phyloP scores from a whole-genome alignment of 352 stramenopile genomes.

The Pythium brassicae region DNA sequence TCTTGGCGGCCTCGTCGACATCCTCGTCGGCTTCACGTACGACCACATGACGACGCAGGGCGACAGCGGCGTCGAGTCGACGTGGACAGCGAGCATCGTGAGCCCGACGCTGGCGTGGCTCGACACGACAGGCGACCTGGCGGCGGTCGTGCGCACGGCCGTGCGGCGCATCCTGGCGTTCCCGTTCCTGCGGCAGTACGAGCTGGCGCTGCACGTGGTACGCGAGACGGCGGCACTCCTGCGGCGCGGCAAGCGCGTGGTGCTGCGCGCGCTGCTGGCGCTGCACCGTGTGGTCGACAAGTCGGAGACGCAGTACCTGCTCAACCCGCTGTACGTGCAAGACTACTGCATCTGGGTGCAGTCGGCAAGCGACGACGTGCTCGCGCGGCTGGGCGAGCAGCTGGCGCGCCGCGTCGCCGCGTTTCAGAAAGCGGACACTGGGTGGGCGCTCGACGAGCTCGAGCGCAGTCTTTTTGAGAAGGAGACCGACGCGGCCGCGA shows the following conservation, averaged over 20 bases:
- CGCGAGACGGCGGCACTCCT: constrained; percentile 86
- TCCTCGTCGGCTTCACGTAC: constrained; percentile 95
- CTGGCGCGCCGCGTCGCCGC: constrained; percentile 21
- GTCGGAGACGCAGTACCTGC: constrained; percentile 95
- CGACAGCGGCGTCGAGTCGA: constrained; percentile 95
- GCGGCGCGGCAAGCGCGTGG: constrained; percentile 75
- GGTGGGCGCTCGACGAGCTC: constrained; percentile 75
- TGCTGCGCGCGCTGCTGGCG: constrained; percentile 89
- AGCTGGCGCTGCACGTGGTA: constrained; percentile 76
- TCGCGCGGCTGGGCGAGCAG: constrained; percentile 32
- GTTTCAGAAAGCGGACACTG: constrained; percentile 66
- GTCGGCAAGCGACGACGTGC: constrained; percentile 41
- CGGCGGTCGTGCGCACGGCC: constrained; percentile 55
- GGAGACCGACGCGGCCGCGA: constrained; percentile 5
- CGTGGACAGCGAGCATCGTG: constrained; percentile 95
- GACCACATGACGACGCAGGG: constrained; percentile 94
- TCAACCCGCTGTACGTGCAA: constrained; percentile 95
- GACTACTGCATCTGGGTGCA: constrained; percentile 91
- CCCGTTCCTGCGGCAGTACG: constrained; percentile 93
- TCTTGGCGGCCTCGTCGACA: constrained; percentile 88
- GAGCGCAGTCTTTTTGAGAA: constrained; percentile 43
- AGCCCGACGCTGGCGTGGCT: constrained; percentile 94
- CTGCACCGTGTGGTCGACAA: constrained; percentile 92
- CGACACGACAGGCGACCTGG: constrained; percentile 66
- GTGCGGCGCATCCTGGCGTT: constrained; percentile 93